phyloP scores from a whole-genome alignment of 257 asterid species.

The Avicennia marina region DNA sequence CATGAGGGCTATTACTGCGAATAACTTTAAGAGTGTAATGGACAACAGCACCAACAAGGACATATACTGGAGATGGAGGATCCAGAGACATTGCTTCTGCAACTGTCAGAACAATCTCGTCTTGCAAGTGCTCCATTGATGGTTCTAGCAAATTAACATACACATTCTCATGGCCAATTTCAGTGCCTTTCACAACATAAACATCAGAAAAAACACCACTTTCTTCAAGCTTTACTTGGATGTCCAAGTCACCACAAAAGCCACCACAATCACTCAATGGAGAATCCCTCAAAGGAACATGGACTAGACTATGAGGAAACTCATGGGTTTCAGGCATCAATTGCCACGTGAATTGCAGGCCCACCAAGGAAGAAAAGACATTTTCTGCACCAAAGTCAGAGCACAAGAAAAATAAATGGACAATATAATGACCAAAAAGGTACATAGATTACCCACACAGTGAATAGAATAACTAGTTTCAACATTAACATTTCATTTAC shows the following conservation, averaged over 20 bases:
- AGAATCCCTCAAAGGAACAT: constrained; percentile 84
- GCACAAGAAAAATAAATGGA: constrained; percentile 7
- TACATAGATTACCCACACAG: not conserved
- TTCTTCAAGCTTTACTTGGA: constrained; percentile 80
- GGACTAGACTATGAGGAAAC: constrained; percentile 64
- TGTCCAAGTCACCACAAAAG: constrained; percentile 80
- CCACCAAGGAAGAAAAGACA: constrained; percentile 87
- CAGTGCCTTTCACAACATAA: constrained; percentile 76
- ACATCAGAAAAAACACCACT: constrained; percentile 81
- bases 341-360: constrained; percentile 77
- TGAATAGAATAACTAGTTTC: constrained; percentile 9
- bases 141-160: constrained; percentile 75
- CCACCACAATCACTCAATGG: constrained; percentile 92
- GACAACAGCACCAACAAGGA: constrained; percentile 73
- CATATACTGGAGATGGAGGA: constrained; percentile 86
- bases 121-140: constrained; percentile 47
- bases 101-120: constrained; percentile 72
- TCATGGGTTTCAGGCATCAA: constrained; percentile 63
- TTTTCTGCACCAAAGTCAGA: constrained; percentile 55
- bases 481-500: constrained; percentile 4
- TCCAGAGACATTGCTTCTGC: constrained; percentile 96
- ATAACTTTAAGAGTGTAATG: constrained; percentile 68
- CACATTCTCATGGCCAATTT: constrained; percentile 85
- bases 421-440: not conserved
- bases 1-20: constrained; percentile 57